Conservation (phyloP, 257 asterid genomes). For the Capsicum rhomboideum region DNA sequence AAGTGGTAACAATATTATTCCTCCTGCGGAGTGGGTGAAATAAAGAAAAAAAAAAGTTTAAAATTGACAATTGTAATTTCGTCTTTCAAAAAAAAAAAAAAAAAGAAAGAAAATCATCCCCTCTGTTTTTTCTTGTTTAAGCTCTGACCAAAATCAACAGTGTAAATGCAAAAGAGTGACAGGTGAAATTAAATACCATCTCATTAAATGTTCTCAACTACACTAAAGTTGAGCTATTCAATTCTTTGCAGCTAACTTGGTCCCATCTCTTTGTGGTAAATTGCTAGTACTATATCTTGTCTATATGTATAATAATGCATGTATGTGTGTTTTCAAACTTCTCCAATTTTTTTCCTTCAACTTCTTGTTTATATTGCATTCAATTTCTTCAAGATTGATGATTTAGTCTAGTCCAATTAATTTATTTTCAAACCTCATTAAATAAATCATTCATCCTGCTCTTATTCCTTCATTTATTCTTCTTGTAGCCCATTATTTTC, state of each 20-base stretch:
- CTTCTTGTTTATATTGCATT: not conserved
- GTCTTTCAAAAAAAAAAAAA: not conserved
- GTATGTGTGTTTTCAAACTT: not conserved
- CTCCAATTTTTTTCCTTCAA: not conserved
- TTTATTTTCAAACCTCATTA: not conserved
- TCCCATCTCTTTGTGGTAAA: slow-evolving; percentile 18
- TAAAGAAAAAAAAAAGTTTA: no score
- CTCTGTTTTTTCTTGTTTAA: not conserved
- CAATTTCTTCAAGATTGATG: not conserved
- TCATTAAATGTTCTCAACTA: slow-evolving; percentile 46
- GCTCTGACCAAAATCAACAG: not conserved
- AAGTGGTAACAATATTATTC: no score
- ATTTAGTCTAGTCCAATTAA: not conserved
- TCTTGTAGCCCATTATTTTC: not conserved
- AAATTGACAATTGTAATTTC: not conserved
- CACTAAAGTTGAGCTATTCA: slow-evolving; percentile 27
- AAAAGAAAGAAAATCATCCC: not conserved
- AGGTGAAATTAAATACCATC: slow-evolving; percentile 20
- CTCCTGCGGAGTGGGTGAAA: no score
- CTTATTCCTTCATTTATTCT: not conserved
- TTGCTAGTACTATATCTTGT: slow-evolving; percentile 3
- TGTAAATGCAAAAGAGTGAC: slow-evolving; percentile 9
- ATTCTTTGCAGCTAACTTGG: slow-evolving; percentile 23
- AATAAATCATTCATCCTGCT: not conserved
- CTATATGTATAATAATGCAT: not conserved